Base-by-base conservation (phyloP, 108 stramenopile species). In the Bacterosira constricta region DNA sequence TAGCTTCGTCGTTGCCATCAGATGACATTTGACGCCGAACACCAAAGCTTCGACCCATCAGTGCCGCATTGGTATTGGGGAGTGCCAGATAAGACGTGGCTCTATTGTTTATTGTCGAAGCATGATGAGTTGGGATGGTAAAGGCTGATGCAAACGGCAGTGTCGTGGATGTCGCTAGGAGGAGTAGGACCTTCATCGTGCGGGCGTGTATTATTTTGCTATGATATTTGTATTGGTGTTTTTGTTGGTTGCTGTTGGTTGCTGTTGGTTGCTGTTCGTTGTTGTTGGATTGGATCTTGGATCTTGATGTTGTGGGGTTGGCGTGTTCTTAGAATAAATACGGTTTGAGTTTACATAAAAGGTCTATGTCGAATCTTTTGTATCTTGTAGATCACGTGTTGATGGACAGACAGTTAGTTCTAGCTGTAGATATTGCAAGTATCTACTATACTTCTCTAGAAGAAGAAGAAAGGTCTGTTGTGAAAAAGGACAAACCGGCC, bases 121-220 rank as follows among this genome's bases (percentile, higher is more conserved):
- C 53, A 34, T 29, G 41, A 6, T 12, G 26, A 31, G 34, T 4
- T 46, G 73, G 65, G 8, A 38, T 36, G 49, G 41, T 66, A 58
- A 75, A 75, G 55, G 65, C 73, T 6, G 58, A 69, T 20, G 68
- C 56, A 41, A 54, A 34, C 20, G 41, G 12, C 11, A 47, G 23
- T 31, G 34, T 15, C 17, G 58, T 20, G 25, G 57, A 53, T 26
- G 50, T 30, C 12, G 58, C 73, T 45, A 52, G 11, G n/a, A 56
- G 4, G 15, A 34, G 30, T n/a, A 54, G 13, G 32, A 13, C 41
- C 41, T 42, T 42, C 41, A n/a, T 11, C n/a, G n/a, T n/a, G n/a
- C n/a, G n/a, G n/a, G n/a, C n/a, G n/a, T n/a, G n/a, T n/a, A n/a
- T n/a, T n/a, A n/a, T n/a, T n/a, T 42, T 42, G 41, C 41, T n/a